Conservation (phyloP, 495 filamentous ascomycete genomes). For the Immersiella caudata region DNA sequence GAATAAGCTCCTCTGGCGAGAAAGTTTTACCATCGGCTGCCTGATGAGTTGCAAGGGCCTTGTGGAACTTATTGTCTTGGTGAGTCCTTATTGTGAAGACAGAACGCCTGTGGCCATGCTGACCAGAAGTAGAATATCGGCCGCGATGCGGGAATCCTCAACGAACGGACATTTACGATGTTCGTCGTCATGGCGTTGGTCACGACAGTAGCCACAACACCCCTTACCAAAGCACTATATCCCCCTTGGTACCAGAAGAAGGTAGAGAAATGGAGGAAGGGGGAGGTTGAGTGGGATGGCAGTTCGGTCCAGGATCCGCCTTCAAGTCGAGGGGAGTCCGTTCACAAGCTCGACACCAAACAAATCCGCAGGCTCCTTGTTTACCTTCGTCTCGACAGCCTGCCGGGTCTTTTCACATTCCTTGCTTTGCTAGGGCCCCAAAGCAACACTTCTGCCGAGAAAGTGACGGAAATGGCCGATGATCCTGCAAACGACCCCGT, state of each 20-base stretch:
- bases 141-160: constrained; percentile 86
- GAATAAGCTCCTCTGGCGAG: constrained; percentile 86
- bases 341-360: constrained; percentile 49
- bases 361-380: constrained; percentile 54
- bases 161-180: constrained; percentile 87
- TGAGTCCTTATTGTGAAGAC: constrained; percentile 53
- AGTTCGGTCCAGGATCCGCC: constrained; percentile 52
- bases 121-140: constrained; percentile 77
- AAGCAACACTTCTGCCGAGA: constrained; percentile 11
- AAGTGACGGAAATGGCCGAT: constrained; percentile 34
- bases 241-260: constrained; percentile 91
- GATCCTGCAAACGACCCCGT: constrained; percentile 21
- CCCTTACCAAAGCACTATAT: constrained; percentile 75
- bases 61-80: constrained; percentile 92
- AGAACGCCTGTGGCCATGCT: constrained; percentile 22
- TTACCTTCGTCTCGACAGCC: constrained; percentile 82
- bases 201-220: constrained; percentile 90
- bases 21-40: constrained; percentile 87
- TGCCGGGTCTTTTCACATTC: constrained; percentile 84
- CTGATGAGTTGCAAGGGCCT: constrained; percentile 98
- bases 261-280: constrained; percentile 83
- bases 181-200: constrained; percentile 98
- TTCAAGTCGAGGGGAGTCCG: constrained; percentile 42
- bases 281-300: constrained; percentile 93
- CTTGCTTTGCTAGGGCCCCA: constrained; percentile 72